Percentiles rank a stretch among this genome's conserved stretches.
phyloP scores from a whole-genome alignment of 208 protist species.

The Vickermania spadyakhi region DNA sequence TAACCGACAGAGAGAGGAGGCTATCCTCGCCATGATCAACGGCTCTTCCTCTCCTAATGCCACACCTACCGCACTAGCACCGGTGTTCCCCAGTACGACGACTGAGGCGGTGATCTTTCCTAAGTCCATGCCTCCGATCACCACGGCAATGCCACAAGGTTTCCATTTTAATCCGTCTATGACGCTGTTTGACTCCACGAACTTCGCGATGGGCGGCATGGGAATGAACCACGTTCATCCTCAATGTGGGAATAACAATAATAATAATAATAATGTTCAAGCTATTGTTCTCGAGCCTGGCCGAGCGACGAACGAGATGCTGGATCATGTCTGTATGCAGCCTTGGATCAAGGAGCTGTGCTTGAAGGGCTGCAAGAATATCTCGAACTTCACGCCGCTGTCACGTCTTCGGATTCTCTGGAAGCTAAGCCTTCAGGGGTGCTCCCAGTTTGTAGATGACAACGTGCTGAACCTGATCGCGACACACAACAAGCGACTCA shows the following conservation, averaged over 20 bases:
- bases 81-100: neutral
- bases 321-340: conserved; percentile 51
- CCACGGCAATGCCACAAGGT: neutral
- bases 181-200: neutral
- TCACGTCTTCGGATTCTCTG: conserved; percentile 41
- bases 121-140: neutral
- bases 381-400: conserved; percentile 43
- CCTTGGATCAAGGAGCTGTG: conserved; percentile 39
- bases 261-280: conserved; percentile 27
- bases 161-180: neutral
- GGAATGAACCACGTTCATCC: conserved; percentile 8
- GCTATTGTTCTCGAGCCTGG: conserved; percentile 35
- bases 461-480: conserved; percentile 41
- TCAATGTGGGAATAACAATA: conserved; percentile 11
- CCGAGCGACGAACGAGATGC: conserved; percentile 37
- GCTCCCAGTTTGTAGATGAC: conserved; percentile 43
- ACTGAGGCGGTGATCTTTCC: neutral
- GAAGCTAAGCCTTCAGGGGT: conserved; percentile 63
- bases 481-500: conserved; percentile 38
- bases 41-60: neutral
- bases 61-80: neutral
- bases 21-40: neutral
- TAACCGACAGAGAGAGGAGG: neutral
- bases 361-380: conserved; percentile 46
- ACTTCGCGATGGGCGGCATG: neutral